These are phyloP conservation scores for Epichloe scottii DNA, from an alignment of 2,329 filamentous ascomycete genomes.

Conservation along the genomic window DNA sequence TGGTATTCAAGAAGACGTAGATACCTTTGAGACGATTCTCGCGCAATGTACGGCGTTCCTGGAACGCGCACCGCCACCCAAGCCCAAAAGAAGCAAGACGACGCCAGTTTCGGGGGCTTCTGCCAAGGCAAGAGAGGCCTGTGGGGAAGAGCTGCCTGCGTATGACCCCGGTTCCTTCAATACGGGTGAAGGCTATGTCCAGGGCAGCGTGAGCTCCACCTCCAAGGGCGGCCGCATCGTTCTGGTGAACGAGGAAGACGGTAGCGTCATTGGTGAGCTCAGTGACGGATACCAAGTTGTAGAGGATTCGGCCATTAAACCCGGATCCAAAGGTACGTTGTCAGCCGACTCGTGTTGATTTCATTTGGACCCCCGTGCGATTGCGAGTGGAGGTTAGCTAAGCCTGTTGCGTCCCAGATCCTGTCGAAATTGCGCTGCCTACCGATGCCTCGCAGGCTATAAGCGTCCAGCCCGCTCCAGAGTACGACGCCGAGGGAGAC, in stretches of 20 bases:
- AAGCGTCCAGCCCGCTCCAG: constrained; percentile 51
- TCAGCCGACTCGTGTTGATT: not conserved
- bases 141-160: constrained; percentile 35
- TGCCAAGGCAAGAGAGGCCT: constrained; percentile 28
- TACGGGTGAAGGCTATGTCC: constrained; percentile 66
- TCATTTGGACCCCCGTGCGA: no score
- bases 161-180: constrained; percentile 79
- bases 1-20: constrained; percentile 78
- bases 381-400: not conserved
- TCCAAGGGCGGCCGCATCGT: constrained; percentile 66
- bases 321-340: constrained; percentile 73
- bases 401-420: constrained; percentile 32
- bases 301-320: constrained; percentile 61
- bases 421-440: constrained; percentile 67
- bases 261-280: constrained; percentile 86
- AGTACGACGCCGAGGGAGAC: constrained; percentile 42
- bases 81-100: constrained; percentile 20
- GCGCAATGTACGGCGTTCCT: constrained; percentile 97
- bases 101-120: constrained; percentile 8
- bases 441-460: constrained; percentile 51
- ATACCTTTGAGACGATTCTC: constrained; percentile 94
- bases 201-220: constrained; percentile 43
- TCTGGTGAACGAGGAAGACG: constrained; percentile 88
- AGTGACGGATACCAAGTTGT: constrained; percentile 69
- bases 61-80: constrained; percentile 61